Evolutionary conservation across 345 rosid species (phyloP).

Genomic region (Sisymbrium irio): DNA sequence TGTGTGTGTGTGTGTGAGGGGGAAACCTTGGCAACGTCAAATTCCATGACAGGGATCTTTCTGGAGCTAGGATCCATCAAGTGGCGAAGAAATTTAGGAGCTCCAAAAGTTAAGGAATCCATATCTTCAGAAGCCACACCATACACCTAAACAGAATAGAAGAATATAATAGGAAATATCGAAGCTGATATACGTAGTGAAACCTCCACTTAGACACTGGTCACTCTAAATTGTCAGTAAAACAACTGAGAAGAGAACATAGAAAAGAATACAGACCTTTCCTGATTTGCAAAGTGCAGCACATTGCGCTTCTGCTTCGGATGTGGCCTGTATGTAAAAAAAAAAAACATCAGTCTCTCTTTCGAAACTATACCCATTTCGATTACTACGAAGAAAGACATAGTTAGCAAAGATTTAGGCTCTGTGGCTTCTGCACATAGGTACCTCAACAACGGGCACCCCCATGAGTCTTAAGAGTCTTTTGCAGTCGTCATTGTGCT

Average conservation of each 20-base stretch:
- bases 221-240: not conserved
- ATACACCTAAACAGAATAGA: conserved; percentile 57
- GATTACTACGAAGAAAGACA: not conserved
- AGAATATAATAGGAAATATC: not conserved
- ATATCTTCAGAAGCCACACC: conserved; percentile 99
- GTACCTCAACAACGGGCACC: conserved; percentile 87
- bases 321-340: conserved; percentile 63
- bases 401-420: not conserved
- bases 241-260: not conserved
- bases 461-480: conserved; percentile 85
- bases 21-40: conserved; percentile 74
- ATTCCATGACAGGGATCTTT: conserved; percentile 93
- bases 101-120: conserved; percentile 98
- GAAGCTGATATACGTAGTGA: not conserved
- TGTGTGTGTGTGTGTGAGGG: not conserved
- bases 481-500: conserved; percentile 93
- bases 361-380: conserved; percentile 2
- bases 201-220: not conserved
- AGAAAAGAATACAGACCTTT: conserved; percentile 50
- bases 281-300: conserved; percentile 91
- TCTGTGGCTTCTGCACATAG: not conserved
- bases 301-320: conserved; percentile 95
- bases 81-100: conserved; percentile 92
- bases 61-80: conserved; percentile 96
- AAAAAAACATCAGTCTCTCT: conserved; percentile 17